Evolutionary conservation across 306 rosid genomes (phyloP), one percentile per base, ranked within the genome.

Genomic region (Senna tora): DNA sequence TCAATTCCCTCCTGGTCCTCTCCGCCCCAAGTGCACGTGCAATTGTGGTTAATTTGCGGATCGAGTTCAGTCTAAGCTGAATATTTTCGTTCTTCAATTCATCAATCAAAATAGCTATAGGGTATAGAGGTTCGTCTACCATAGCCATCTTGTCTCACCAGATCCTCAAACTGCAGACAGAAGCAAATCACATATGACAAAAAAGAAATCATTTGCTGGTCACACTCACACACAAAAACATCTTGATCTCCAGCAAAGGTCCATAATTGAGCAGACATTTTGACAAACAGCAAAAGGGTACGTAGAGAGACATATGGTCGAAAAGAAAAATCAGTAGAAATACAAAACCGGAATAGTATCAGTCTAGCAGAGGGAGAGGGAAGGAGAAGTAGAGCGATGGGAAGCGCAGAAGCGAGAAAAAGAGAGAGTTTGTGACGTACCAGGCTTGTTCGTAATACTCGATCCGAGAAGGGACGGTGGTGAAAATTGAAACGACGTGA

Each of bases 21-120:
- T 94, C 98, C 69, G 91, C 98, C 14, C 97, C 98, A 0, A 94
- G 84, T 2, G 98, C 98, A 2, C 98, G 95, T 0, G 98, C 96
- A 71, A 94, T 94, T 6, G 97, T 94, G 12, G 98, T 89, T 11
- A 94, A 85, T 77, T 93, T 84, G 2, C 96, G 97, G 81, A 94
- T 89, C 72, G 97, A 94, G 92, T 91, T 94, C 79, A 94, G 41
- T 56, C 98, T 82, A 52, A 94, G 88, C 75, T 94, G 96, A 83
- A 94, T 91, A 75, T 94, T 97, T 4, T 94, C 97, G 81, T 89
- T 94, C 79, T 94, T 89, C 64, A 94, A 83, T 89, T 91, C 98
- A 25, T 91, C 98, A 65, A 94, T 89, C 74, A 94, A 89, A 63
- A 94, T 95, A 46, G 98, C 98, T 67, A 94, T 91, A 5, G 98